Conservation (phyloP, 176 grass and related monocot genomes). For the Carex myosuroides region DNA sequence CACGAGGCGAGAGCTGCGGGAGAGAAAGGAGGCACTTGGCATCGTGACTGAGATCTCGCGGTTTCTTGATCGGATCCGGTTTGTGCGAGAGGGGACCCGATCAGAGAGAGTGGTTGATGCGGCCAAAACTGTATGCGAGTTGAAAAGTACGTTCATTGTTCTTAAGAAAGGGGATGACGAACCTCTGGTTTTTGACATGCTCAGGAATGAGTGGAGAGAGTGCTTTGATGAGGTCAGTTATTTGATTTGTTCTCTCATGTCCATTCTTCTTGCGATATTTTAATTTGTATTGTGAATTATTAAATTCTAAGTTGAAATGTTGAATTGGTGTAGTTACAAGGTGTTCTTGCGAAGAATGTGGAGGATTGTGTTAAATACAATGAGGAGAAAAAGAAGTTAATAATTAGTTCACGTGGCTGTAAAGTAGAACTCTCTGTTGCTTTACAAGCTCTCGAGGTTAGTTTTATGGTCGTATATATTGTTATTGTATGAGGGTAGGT, state of each 20-base stretch:
- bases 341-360: constrained; percentile 41
- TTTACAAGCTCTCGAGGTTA: constrained; percentile 74
- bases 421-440: constrained; percentile 42
- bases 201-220: constrained; percentile 60
- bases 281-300: constrained; percentile 11
- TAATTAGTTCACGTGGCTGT: constrained; percentile 35
- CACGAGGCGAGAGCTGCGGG: constrained; percentile 48
- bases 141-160: constrained; percentile 34
- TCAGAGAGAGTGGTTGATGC: constrained; percentile 42
- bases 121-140: constrained; percentile 32
- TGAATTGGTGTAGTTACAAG: constrained; percentile 52
- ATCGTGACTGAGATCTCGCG: constrained; percentile 38
- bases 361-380: constrained; percentile 53
- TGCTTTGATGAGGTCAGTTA: constrained; percentile 62
- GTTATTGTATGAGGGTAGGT: constrained; percentile 7
- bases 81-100: constrained; percentile 45
- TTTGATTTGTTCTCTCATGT: neutral
- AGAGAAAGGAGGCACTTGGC: constrained; percentile 60
- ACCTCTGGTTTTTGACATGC: constrained; percentile 56
- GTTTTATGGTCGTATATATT: constrained; percentile 17
- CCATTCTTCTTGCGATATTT: constrained; percentile 19
- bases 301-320: constrained; percentile 18
- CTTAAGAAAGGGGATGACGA: constrained; percentile 29
- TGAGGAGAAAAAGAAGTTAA: constrained; percentile 40
- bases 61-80: constrained; percentile 37